Percentiles rank a stretch among this genome's conserved stretches.
Evolutionary conservation across 306 rosid species (phyloP).

Genomic region (Acacia confusa): DNA sequence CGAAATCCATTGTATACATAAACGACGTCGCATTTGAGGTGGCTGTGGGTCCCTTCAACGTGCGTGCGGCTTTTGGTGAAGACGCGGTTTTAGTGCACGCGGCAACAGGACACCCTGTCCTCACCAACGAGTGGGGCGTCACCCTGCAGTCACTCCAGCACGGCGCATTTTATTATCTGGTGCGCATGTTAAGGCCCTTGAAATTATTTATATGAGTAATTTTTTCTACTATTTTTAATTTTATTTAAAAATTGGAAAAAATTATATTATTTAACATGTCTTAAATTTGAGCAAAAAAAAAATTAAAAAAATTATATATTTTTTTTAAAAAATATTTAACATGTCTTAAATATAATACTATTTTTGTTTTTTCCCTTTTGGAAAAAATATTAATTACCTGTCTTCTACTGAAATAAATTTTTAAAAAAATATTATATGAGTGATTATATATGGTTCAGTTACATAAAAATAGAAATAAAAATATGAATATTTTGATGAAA

Average conservation of each 20-base stretch:
- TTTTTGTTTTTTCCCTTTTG: background rate
- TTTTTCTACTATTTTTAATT: background rate
- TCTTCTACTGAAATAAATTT: too few species aligned
- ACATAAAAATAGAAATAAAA: too few species aligned
- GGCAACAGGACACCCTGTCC: slow-evolving; percentile 73
- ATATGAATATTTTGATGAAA: too few species aligned
- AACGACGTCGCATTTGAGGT: slow-evolving; percentile 90
- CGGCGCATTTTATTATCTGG: slow-evolving; percentile 82
- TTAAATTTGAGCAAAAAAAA: too few species aligned
- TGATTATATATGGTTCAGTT: background rate
- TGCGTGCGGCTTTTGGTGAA: slow-evolving; percentile 84
- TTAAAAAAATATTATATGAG: background rate
- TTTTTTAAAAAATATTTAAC: too few species aligned
- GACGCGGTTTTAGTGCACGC: slow-evolving; percentile 79
- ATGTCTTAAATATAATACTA: background rate
- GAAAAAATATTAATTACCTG: too few species aligned
- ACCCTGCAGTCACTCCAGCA: slow-evolving; percentile 74
- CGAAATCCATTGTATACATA: slow-evolving; percentile 78
- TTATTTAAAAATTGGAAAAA: background rate
- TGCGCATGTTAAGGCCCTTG: slow-evolving; percentile 10
- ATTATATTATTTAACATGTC: too few species aligned
- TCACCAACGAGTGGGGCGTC: slow-evolving; percentile 85
- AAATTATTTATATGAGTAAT: background rate
- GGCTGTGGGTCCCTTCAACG: slow-evolving; percentile 70
- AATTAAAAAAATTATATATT: too few species aligned